These are phyloP conservation scores for Colletotrichum sp. DNA, from an alignment of 2,329 filamentous ascomycete genomes.

Conservation along the genomic window DNA sequence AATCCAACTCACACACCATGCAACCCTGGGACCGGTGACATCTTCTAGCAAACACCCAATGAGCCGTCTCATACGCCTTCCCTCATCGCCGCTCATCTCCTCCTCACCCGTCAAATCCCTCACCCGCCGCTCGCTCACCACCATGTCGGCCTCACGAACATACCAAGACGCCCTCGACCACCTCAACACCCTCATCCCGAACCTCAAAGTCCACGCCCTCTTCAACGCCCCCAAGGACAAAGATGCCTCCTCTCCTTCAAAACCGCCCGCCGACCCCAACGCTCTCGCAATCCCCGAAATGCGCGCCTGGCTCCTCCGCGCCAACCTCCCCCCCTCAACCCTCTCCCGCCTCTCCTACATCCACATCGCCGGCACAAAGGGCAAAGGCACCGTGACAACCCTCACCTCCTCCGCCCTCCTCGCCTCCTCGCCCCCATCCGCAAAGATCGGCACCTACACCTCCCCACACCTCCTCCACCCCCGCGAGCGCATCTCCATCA, in stretches of 20 bases:
- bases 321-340: constrained; percentile 70
- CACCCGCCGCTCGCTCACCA: neutral
- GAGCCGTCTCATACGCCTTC: neutral
- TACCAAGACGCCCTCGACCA: constrained; percentile 17
- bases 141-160: constrained; percentile 13
- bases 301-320: constrained; percentile 74
- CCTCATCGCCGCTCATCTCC: neutral
- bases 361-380: constrained; percentile 78
- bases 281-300: constrained; percentile 72
- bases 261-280: constrained; percentile 26
- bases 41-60: neutral
- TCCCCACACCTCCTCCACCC: constrained; percentile 73
- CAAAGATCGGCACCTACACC: constrained; percentile 75
- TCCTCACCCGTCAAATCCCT: neutral
- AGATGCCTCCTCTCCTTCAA: neutral
- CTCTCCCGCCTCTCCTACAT: constrained; percentile 37
- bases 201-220: constrained; percentile 20
- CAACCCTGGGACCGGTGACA: neutral
- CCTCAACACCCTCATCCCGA: constrained; percentile 22
- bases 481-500: constrained; percentile 69
- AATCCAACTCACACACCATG: neutral
- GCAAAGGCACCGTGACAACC: constrained; percentile 72
- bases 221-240: neutral
- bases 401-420: constrained; percentile 71
- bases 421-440: constrained; percentile 45